Evolutionary conservation across 148 eudicot genomes (phyloP).

Genomic region (Suaeda aralocaspica): DNA sequence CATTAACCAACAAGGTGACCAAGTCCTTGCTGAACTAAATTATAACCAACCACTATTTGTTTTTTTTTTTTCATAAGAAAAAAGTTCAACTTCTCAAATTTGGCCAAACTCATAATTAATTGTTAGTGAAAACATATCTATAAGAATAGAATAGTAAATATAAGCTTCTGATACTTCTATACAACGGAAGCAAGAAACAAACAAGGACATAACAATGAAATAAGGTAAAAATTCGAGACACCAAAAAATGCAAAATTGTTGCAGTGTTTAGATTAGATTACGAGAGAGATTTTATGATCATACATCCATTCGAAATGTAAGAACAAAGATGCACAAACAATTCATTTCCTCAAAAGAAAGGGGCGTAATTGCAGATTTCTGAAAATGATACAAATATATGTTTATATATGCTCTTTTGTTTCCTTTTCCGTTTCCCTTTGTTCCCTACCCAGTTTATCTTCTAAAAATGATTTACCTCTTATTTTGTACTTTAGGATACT

Average conservation of each 20-base stretch:
- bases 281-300: background rate
- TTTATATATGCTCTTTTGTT: conserved; percentile 5
- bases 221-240: background rate
- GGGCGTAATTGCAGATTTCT: background rate
- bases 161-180: no score
- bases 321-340: background rate
- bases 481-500: conserved; percentile 26
- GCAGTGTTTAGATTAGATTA: background rate
- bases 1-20: background rate
- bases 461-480: conserved; percentile 21
- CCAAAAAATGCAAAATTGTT: background rate
- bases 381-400: conserved; percentile 21
- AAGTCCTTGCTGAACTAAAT: background rate
- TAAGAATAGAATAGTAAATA: background rate
- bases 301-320: background rate
- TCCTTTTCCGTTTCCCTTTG: background rate
- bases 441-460: conserved; percentile 9
- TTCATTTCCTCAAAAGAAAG: conserved; percentile 13
- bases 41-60: no score
- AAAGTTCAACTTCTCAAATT: background rate
- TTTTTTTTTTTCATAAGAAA: no score
- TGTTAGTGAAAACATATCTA: background rate
- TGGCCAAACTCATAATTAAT: no score
- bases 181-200: no score
- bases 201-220: no score